These are phyloP conservation scores for Ophiocordyceps camponoti-leonardi DNA, from an alignment of 2,329 filamentous ascomycete genomes.

Conservation along the genomic window DNA sequence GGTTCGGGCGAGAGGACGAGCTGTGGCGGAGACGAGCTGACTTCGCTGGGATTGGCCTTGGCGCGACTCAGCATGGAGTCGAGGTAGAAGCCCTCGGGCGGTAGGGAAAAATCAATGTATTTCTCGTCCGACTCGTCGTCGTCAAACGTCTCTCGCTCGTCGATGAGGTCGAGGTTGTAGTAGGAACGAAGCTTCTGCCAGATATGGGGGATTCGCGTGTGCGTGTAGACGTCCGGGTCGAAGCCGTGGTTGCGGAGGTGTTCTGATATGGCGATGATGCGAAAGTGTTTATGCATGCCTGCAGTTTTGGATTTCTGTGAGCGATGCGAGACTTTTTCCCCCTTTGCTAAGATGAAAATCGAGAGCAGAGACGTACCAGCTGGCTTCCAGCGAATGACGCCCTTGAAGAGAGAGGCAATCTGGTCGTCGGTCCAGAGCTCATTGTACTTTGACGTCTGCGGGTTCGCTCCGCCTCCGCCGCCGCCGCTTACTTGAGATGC, in stretches of 20 bases:
- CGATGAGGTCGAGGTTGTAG: conserved; percentile 73
- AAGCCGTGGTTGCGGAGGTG: conserved; percentile 67
- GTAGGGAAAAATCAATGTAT: conserved; percentile 51
- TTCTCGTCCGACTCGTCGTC: conserved; percentile 40
- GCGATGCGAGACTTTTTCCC: not conserved
- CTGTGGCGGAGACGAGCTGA: conserved; percentile 26
- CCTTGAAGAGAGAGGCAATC: conserved; percentile 81
- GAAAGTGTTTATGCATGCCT: conserved; percentile 90
- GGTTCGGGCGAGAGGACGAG: conserved; percentile 21
- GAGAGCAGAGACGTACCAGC: too few relatives aligned
- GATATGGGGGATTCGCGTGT: conserved; percentile 80
- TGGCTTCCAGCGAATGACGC: conserved; percentile 89
- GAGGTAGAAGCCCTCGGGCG: conserved; percentile 23
- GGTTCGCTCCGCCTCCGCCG: too few relatives aligned
- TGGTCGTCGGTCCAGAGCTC: conserved; percentile 94
- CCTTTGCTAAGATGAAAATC: too few relatives aligned
- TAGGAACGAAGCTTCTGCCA: conserved; percentile 74
- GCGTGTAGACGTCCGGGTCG: conserved; percentile 49
- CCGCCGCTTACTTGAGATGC: not conserved
- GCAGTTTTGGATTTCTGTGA: not conserved
- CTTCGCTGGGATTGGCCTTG: conserved; percentile 27
- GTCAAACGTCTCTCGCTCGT: conserved; percentile 62
- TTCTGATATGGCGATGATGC: conserved; percentile 73
- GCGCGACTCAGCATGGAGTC: conserved; percentile 28
- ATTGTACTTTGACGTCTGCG: conserved; percentile 15